phyloP scores from a whole-genome alignment of 176 grass and related monocot species.

The Saccharum spontaneum region DNA sequence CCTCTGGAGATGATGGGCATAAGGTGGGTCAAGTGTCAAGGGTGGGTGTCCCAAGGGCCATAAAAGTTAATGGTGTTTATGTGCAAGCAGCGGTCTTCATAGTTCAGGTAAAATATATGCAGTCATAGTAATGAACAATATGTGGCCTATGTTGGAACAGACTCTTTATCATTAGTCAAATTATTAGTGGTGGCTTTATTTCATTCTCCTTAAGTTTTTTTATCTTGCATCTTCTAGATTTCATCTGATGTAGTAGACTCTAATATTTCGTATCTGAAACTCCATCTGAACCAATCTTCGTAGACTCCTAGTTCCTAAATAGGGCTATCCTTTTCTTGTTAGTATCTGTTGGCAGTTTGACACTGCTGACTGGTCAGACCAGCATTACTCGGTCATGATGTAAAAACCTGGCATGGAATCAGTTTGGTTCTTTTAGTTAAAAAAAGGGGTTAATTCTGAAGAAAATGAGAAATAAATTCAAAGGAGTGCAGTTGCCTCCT shows the following conservation, averaged over 20 bases:
- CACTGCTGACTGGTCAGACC: too few species aligned
- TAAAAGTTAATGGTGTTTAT: not conserved
- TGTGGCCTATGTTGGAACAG: not conserved
- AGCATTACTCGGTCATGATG: too few species aligned
- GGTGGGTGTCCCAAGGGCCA: not conserved
- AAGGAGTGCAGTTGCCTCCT: too few species aligned
- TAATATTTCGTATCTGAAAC: too few species aligned
- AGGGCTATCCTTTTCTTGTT: too few species aligned
- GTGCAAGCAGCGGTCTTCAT: not conserved
- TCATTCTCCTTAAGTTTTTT: not conserved
- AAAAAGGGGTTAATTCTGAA: too few species aligned
- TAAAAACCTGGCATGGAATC: too few species aligned
- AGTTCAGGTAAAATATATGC: not conserved
- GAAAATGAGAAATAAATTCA: too few species aligned
- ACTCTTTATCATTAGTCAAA: not conserved
- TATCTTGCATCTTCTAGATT: not conserved
- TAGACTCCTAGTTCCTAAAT: too few species aligned
- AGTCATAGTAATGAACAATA: not conserved
- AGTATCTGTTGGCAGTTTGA: too few species aligned
- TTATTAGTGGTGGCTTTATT: not conserved
- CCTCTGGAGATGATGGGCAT: not conserved
- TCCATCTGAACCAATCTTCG: too few species aligned
- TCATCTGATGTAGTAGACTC: not conserved
- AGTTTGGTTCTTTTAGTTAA: too few species aligned
- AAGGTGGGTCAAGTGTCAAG: not conserved